phyloP scores from a whole-genome alignment of 352 stramenopile species.

The Pythium insidiosum region DNA sequence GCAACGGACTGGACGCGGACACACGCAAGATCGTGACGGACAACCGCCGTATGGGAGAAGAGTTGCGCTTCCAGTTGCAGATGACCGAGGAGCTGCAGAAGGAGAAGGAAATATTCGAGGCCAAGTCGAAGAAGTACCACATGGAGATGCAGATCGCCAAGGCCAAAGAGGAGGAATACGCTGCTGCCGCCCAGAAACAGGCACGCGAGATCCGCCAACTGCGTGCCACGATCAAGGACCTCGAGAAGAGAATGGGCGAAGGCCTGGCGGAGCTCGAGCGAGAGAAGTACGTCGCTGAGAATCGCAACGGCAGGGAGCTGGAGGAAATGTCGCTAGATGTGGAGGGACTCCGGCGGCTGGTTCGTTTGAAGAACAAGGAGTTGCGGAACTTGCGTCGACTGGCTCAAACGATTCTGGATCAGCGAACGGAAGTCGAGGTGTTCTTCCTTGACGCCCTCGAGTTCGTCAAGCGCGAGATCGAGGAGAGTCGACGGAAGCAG shows the following conservation, averaged over 20 bases:
- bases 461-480: slow-evolving; percentile 77
- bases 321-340: slow-evolving; percentile 85
- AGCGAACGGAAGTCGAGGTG: slow-evolving; percentile 87
- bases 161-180: slow-evolving; percentile 87
- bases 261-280: slow-evolving; percentile 61
- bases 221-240: slow-evolving; percentile 48
- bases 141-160: slow-evolving; percentile 72
- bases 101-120: slow-evolving; percentile 70
- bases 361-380: slow-evolving; percentile 92
- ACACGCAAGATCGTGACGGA: slow-evolving; percentile 89
- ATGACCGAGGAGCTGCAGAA: slow-evolving; percentile 86
- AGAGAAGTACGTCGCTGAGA: slow-evolving; percentile 38
- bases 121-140: slow-evolving; percentile 38
- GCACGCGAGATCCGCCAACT: slow-evolving; percentile 70
- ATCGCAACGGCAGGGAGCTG: slow-evolving; percentile 44
- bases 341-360: slow-evolving; percentile 74
- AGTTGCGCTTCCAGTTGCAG: slow-evolving; percentile 89
- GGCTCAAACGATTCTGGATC: slow-evolving; percentile 86
- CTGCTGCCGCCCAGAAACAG: slow-evolving; percentile 68
- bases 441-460: slow-evolving; percentile 92
- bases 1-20: slow-evolving; percentile 85
- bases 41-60: slow-evolving; percentile 90
- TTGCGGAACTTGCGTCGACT: slow-evolving; percentile 84
- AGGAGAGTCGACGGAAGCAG: slow-evolving; percentile 36
- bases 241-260: slow-evolving; percentile 72